Percentiles rank a stretch among this genome's conserved stretches.
Conservation (phyloP, 768 basidiomycete genomes). For the Artomyces pyxidatus region DNA sequence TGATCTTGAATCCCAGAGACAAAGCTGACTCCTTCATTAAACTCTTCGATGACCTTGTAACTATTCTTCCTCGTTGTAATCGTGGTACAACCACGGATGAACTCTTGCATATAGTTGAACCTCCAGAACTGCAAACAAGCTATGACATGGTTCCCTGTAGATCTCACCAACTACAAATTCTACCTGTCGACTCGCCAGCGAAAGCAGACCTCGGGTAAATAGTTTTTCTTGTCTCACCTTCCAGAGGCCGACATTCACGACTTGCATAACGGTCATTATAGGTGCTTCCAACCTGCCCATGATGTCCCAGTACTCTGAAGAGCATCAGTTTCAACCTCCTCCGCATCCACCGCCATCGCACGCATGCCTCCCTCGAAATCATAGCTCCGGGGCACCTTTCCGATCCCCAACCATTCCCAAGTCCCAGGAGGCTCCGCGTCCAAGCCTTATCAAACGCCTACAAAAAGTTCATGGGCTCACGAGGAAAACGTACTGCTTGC, state of each 20-base stretch:
- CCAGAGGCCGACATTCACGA: not conserved
- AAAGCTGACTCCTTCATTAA: conserved; percentile 5
- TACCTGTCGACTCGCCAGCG: conserved; percentile 8
- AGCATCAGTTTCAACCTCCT: not conserved
- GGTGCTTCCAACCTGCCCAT: not conserved
- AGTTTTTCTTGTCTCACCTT: too few species aligned
- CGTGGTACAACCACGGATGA: too few species aligned
- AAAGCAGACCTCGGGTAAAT: not conserved
- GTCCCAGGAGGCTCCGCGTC: conserved; percentile 6
- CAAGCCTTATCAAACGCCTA: conserved; percentile 13
- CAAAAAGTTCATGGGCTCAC: conserved; percentile 17
- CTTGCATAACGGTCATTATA: not conserved
- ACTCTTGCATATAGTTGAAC: too few species aligned
- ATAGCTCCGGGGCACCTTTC: not conserved
- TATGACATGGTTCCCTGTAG: conserved; percentile 8
- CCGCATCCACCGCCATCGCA: conserved; percentile 5
- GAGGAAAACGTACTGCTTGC: conserved; percentile 15
- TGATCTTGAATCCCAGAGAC: conserved; percentile 14
- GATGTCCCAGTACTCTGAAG: not conserved
- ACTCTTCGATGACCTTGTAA: conserved; percentile 12
- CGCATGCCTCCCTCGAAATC: too few species aligned
- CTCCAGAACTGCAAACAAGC: conserved; percentile 9
- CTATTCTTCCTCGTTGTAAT: too few species aligned
- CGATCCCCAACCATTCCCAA: not conserved
- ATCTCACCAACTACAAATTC: conserved; percentile 8